Percentiles rank a stretch among this genome's conserved stretches.
phyloP scores from a whole-genome alignment of 1,284 basidiomycete species.

The Tremellales sp. region DNA sequence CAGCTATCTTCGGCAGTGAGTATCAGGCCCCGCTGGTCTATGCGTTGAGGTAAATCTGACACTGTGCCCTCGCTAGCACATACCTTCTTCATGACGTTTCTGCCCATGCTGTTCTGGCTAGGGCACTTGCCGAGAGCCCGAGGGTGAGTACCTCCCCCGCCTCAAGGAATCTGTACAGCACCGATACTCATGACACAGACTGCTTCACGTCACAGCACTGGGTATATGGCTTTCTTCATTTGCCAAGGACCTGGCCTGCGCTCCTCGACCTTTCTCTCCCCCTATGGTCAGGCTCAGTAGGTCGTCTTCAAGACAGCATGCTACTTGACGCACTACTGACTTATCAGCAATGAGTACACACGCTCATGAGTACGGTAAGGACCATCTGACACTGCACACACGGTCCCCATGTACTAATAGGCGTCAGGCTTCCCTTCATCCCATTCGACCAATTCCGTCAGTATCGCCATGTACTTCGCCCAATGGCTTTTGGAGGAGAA shows the following conservation, averaged over 20 bases:
- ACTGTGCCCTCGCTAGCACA: conserved; percentile 55
- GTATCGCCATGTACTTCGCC: conserved; percentile 71
- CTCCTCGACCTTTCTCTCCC: conserved; percentile 84
- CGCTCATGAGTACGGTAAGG: conserved; percentile 53
- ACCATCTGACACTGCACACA: not conserved
- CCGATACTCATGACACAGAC: conserved; percentile 51
- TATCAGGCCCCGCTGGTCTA: no score
- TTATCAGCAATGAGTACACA: conserved; percentile 70
- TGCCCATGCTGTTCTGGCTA: conserved; percentile 86
- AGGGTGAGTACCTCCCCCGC: conserved; percentile 56
- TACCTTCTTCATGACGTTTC: conserved; percentile 87
- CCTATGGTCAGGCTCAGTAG: conserved; percentile 72
- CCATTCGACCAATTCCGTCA: conserved; percentile 86
- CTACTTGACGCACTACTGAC: not conserved
- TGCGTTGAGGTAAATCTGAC: not conserved
- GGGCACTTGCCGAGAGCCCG: conserved; percentile 64
- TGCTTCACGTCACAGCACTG: conserved; percentile 67
- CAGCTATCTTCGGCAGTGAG: conserved; percentile 71
- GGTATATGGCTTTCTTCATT: conserved; percentile 83
- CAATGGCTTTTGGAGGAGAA: conserved; percentile 31
- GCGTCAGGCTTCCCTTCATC: conserved; percentile 86
- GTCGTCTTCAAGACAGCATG: conserved; percentile 5
- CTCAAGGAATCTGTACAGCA: not conserved
- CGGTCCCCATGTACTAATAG: conserved; percentile 1
- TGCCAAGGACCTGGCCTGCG: conserved; percentile 83